A percentile compares a stretch with the other conserved stretches of the same genome.
These are phyloP conservation scores for Stagonosporopsis rhizophila DNA, from an alignment of 2,329 filamentous ascomycete species.

Conservation along the genomic window DNA sequence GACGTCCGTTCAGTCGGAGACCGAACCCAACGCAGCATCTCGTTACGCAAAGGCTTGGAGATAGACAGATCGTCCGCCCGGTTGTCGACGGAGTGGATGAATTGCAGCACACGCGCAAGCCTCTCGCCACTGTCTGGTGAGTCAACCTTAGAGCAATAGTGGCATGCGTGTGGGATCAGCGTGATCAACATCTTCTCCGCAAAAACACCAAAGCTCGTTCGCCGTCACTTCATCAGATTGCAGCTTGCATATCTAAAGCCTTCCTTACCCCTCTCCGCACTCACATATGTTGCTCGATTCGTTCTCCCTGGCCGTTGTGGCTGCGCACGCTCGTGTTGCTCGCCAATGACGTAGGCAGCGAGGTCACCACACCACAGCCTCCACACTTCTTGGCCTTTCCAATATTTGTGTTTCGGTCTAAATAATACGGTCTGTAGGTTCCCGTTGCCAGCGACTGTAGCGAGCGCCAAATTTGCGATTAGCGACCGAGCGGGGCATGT, in stretches of 20 bases:
- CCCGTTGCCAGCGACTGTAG: constrained; percentile 14
- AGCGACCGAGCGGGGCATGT: constrained; percentile 13
- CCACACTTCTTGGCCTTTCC: constrained; percentile 9
- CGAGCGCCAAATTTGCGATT: constrained; percentile 8
- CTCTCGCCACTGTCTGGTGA: constrained; percentile 31
- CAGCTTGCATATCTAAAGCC: constrained; percentile 1
- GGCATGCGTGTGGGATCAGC: constrained; percentile 21
- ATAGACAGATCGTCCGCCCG: constrained; percentile 7
- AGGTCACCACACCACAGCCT: constrained; percentile 20
- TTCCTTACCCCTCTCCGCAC: constrained; percentile 15
- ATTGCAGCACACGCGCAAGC: constrained; percentile 33
- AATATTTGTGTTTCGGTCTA: constrained; percentile 11
- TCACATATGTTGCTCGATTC: background rate
- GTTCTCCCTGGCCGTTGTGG: constrained; percentile 8
- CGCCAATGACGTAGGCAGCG: constrained; percentile 37
- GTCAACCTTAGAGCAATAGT: constrained; percentile 11
- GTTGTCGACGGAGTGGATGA: constrained; percentile 10
- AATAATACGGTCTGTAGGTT: constrained; percentile 10
- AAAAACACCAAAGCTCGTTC: constrained; percentile 14
- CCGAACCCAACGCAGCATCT: constrained; percentile 9
- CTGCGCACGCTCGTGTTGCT: constrained; percentile 19
- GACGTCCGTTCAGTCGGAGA: constrained; percentile 14
- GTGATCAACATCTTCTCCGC: constrained; percentile 23
- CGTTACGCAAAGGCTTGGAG: constrained; percentile 13
- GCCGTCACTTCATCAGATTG: constrained; percentile 7